These are phyloP conservation scores for Colletotrichum australisinense DNA, from an alignment of 2,329 filamentous ascomycete genomes.

Conservation along the genomic window DNA sequence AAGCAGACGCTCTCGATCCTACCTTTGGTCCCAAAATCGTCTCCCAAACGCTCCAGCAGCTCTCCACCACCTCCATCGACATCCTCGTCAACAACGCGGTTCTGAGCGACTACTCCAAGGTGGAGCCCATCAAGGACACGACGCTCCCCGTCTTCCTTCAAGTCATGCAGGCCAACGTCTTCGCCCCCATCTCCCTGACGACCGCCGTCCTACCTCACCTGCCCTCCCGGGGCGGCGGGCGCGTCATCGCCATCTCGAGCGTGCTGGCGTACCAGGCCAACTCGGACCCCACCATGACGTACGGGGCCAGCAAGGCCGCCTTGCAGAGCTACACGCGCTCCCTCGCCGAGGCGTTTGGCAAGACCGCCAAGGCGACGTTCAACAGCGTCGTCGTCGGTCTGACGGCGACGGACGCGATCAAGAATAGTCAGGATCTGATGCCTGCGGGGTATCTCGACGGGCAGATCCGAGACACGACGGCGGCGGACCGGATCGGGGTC, in stretches of 20 bases:
- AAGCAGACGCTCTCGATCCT: slow-evolving; percentile 1
- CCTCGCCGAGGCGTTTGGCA: slow-evolving; percentile 45
- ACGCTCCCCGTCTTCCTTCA: background rate
- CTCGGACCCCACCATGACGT: slow-evolving; percentile 34
- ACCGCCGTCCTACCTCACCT: slow-evolving; percentile 44
- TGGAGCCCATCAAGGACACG: slow-evolving; percentile 1
- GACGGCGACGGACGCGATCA: slow-evolving; percentile 36
- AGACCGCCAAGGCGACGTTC: slow-evolving; percentile 41
- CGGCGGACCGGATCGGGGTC: background rate
- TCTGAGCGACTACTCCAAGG: background rate
- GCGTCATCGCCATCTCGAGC: slow-evolving; percentile 48
- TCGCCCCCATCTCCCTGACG: slow-evolving; percentile 42
- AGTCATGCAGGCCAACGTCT: slow-evolving; percentile 24
- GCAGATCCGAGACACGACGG: background rate
- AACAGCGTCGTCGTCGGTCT: slow-evolving; percentile 46
- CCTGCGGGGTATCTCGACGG: too few relatives aligned
- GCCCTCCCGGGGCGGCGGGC: slow-evolving; percentile 39
- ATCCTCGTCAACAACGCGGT: slow-evolving; percentile 26
- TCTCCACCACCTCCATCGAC: slow-evolving; percentile 10
- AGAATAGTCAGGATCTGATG: background rate
- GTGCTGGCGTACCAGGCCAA: slow-evolving; percentile 28
- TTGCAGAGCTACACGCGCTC: slow-evolving; percentile 42
- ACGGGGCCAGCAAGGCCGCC: slow-evolving; percentile 48
- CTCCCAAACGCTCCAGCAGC: background rate
- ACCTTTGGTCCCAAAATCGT: slow-evolving; percentile 3